Base-by-base conservation (phyloP, 345 rosid species). In the Gossypium thurberi region DNA sequence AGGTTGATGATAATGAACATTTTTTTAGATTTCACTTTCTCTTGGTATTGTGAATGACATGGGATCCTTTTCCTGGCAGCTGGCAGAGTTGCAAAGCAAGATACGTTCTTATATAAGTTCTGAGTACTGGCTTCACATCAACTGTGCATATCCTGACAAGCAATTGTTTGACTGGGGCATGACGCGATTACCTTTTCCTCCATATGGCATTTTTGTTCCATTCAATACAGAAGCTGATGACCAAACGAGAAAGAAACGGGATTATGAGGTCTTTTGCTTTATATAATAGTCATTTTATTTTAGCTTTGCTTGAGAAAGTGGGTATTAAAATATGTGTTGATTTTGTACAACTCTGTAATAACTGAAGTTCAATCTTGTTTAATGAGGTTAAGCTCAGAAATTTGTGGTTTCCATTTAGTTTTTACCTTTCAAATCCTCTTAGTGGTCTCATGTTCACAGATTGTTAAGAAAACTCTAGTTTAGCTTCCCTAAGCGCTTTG, bases 161-260 rank as follows among this genome's bases (percentile, higher is more conserved):
- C 93, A 88, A 66, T 74, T 96, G 69, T 93, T 84, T 85, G 97
- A 96, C 83, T 96, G 99, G 98, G 97, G 96, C 53, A 87, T 88
- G 96, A 87, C 87, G 89, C 94, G 98, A 73, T 77, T 91, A 73
- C 89, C 83, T 71, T 94, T 92, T 43, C 88, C 92, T 56, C 76
- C 85, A 26, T 91, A 90, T 77, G 99, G 99, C 3, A 82, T 90
- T 75, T 97, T 95, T 58, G 93, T 91, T 86, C 96, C 96, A 77
- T 96, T 91, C 85, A 89, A 91, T 25, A 82, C 74, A 71, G 99
- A 91, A 80, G 87, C 91, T 76, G 95, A 96, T 82, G 97, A 96
- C 76, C 94, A 90, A 74, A 85, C 89, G 75, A 83, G 97, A 70
- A 91, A 91, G 91, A 93, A 91, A 83, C 93, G 97, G 66, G 98